Evolutionary conservation across 2,329 filamentous ascomycete genomes (phyloP).

Genomic region (Aureobasidium subglaciale): DNA sequence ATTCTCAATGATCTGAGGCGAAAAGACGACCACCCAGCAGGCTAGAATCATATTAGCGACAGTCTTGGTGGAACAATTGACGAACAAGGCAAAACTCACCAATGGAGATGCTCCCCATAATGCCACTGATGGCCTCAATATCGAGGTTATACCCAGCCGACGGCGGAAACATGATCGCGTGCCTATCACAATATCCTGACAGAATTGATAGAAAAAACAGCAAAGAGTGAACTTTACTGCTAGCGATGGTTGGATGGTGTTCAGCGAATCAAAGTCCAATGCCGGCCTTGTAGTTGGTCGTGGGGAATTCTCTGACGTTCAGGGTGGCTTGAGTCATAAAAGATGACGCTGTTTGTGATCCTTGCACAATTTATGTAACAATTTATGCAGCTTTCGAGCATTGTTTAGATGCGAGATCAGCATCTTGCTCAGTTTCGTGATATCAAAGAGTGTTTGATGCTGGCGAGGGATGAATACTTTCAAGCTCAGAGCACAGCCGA

Average conservation of each 20-base stretch:
- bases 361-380: neutral
- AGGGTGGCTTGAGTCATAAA: constrained; percentile 2
- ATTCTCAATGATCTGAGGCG: constrained; percentile 93
- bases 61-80: neutral
- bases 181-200: neutral
- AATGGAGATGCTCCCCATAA: constrained; percentile 91
- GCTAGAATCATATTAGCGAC: constrained; percentile 38
- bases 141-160: constrained; percentile 60
- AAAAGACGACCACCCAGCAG: constrained; percentile 97
- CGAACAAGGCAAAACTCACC: constrained; percentile 2
- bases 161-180: constrained; percentile 44
- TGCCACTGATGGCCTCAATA: constrained; percentile 85
- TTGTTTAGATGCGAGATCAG: neutral
- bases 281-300: constrained; percentile 4
- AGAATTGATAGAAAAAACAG: neutral
- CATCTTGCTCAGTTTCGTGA: neutral
- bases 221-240: neutral
- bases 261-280: neutral
- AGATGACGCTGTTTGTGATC: neutral
- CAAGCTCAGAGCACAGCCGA: too few relatives aligned
- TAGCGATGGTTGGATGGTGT: neutral
- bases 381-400: neutral
- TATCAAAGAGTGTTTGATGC: neutral
- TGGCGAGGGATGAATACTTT: too few relatives aligned
- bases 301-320: neutral